Evolutionary conservation across 768 basidiomycete species (phyloP), one percentile per base, ranked within the genome.

Genomic region (Tulasnella sp.): DNA sequence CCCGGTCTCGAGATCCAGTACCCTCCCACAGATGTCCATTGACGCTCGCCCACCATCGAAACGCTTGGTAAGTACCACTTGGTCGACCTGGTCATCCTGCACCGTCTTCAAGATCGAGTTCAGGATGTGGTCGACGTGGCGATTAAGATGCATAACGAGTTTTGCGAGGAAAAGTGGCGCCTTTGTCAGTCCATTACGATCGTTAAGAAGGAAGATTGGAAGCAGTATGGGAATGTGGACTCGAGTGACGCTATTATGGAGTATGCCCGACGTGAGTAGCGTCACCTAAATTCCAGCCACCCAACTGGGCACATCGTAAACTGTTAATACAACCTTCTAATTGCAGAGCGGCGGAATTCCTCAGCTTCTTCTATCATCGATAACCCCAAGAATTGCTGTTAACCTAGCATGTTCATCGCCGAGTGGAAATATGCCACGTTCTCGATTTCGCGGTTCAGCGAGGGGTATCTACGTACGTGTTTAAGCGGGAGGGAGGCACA

Each of bases 191-290:
- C 73, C 4, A 42, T 68, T 19, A 34, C 62, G 1, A 16, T 4
- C 62, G 31, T 36, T 36, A 27, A 34, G 62, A 34, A 36, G 62
- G 62, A 4, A 6, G 62, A 31, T n/a, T 74, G 73, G 31, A 40
- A 74, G 44, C 16, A 4, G 21, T 74, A 74, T 8, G 73, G 73
- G 24, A 40, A 6, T 46, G 73, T 74, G 38, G 73, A 74, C n/a
- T 74, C 73, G 73, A 74, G 73, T 38, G 73, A 74, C n/a, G 73
- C 73, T 2, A 46, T 74, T 24, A 42, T n/a, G 73, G 27, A 74
- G 39, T 40, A 40, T 40, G 39, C 39, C 39, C 39, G 39, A 40
- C 39, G 39, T 40, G 39, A 40, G 39, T 3, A 40, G 39, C 39
- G 39, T 40, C 39, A 40, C 39, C 39, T 40, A 40, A 3, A 40